Evolutionary conservation across 495 filamentous ascomycete genomes (phyloP).

Genomic region (Aspergillus baeticus): DNA sequence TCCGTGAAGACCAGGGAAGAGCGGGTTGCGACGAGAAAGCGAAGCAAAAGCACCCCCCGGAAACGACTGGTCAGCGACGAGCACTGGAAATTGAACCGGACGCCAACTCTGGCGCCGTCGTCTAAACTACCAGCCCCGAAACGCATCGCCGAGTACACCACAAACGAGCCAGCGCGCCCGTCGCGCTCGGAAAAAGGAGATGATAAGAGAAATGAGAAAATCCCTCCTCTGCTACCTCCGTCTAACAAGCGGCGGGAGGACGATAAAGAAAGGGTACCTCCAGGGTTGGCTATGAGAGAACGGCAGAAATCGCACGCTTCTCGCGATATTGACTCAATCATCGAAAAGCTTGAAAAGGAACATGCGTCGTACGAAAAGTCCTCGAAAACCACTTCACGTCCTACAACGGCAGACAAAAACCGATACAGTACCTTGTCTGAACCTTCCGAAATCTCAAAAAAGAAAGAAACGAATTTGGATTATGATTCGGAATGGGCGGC

Average conservation of each 20-base stretch:
- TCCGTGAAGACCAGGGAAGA: slow-evolving; percentile 25
- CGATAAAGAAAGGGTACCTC: slow-evolving; percentile 11
- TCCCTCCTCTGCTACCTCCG: slow-evolving; percentile 13
- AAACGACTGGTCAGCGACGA: slow-evolving; percentile 81
- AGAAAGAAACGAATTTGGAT: slow-evolving; percentile 27
- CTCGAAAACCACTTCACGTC: slow-evolving; percentile 17
- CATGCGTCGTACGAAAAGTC: slow-evolving; percentile 12
- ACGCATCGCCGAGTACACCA: slow-evolving; percentile 43
- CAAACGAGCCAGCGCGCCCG: slow-evolving; percentile 33
- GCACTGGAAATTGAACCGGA: slow-evolving; percentile 64
- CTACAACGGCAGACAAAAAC: slow-evolving; percentile 15
- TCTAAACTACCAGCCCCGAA: slow-evolving; percentile 51
- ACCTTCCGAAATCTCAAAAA: slow-evolving; percentile 22
- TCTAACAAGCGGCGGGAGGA: slow-evolving; percentile 13
- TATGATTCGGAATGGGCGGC: slow-evolving; percentile 42
- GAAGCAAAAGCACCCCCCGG: slow-evolving; percentile 59
- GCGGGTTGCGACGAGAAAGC: slow-evolving; percentile 21
- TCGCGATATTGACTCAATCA: slow-evolving; percentile 21
- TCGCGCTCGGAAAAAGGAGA: slow-evolving; percentile 16
- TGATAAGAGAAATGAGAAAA: slow-evolving; percentile 21
- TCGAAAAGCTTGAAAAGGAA: slow-evolving; percentile 20
- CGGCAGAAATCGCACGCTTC: slow-evolving; percentile 19
- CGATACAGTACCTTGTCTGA: slow-evolving; percentile 22
- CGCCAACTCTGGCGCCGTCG: slow-evolving; percentile 46
- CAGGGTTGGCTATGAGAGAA: slow-evolving; percentile 15